Evolutionary conservation across 257 asterid species (phyloP).

Genomic region (Solanum clarkiae): DNA sequence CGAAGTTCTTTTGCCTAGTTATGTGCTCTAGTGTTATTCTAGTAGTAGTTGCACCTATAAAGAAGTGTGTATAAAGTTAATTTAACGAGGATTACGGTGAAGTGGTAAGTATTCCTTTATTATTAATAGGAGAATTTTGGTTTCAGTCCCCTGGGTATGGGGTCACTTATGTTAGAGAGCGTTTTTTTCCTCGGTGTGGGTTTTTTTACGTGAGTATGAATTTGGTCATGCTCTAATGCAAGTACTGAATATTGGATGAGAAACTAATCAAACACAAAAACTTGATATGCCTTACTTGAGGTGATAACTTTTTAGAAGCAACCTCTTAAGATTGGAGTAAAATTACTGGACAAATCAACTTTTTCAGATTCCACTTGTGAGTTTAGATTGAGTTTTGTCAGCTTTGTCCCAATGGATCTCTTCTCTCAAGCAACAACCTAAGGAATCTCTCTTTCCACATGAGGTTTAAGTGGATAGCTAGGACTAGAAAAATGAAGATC

Average conservation of each 20-base stretch:
- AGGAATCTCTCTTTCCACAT: too few relatives aligned
- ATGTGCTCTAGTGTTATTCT: background rate
- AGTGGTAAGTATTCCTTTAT: too few relatives aligned
- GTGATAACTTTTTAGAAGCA: background rate
- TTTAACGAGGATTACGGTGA: background rate
- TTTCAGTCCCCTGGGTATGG: background rate
- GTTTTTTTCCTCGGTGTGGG: too few relatives aligned
- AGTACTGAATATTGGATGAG: too few relatives aligned
- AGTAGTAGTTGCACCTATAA: background rate
- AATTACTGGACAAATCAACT: background rate
- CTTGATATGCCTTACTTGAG: background rate
- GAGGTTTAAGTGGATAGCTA: too few relatives aligned
- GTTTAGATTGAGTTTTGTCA: background rate
- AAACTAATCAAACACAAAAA: too few relatives aligned
- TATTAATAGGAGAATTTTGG: background rate
- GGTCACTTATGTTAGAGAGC: background rate
- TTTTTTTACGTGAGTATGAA: too few relatives aligned
- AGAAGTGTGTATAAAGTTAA: background rate
- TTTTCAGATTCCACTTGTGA: background rate
- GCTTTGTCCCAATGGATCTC: too few relatives aligned
- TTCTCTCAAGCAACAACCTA: too few relatives aligned
- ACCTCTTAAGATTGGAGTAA: background rate
- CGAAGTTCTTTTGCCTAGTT: background rate
- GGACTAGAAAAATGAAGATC: too few relatives aligned
- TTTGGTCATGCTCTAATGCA: too few relatives aligned